Evolutionary conservation across 352 stramenopile species (phyloP).

Genomic region (Phytophthora kernoviae): DNA sequence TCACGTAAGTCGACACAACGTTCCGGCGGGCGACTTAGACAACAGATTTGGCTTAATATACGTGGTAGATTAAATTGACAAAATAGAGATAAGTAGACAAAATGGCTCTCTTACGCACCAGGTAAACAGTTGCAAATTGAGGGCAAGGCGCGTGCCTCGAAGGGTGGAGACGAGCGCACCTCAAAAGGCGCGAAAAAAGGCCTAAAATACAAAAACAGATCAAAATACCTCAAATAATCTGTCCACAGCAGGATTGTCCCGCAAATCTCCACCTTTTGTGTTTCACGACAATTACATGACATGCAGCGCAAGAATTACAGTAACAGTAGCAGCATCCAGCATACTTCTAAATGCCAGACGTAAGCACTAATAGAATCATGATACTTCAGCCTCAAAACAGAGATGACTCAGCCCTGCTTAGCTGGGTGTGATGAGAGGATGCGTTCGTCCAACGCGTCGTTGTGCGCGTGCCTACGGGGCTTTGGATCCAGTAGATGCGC

Average conservation of each 20-base stretch:
- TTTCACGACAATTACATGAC: too few species aligned
- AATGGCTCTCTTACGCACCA: neutral
- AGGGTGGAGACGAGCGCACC: slow-evolving; percentile 24
- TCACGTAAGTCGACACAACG: neutral
- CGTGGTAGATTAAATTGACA: neutral
- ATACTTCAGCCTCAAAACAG: too few species aligned
- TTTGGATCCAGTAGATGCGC: too few species aligned
- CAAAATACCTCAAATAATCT: slow-evolving; percentile 2
- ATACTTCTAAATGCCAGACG: too few species aligned
- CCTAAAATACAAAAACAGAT: neutral
- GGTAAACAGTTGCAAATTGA: slow-evolving; percentile 1
- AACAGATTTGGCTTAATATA: neutral
- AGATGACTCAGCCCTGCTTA: too few species aligned
- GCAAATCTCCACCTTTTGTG: too few species aligned
- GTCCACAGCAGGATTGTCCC: slow-evolving; percentile 2
- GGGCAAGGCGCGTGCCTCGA: slow-evolving; percentile 20
- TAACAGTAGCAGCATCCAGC: too few species aligned
- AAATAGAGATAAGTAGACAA: neutral
- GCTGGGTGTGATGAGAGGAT: too few species aligned
- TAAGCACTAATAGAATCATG: too few species aligned
- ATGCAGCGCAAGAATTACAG: too few species aligned
- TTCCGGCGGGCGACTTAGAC: neutral
- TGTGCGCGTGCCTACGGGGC: too few species aligned
- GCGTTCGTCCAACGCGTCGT: too few species aligned
- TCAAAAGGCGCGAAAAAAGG: slow-evolving; percentile 1